Percentiles rank a stretch among this genome's conserved stretches.
Conservation (phyloP, 2,329 filamentous ascomycete species). For the Aspergillus sp. region DNA sequence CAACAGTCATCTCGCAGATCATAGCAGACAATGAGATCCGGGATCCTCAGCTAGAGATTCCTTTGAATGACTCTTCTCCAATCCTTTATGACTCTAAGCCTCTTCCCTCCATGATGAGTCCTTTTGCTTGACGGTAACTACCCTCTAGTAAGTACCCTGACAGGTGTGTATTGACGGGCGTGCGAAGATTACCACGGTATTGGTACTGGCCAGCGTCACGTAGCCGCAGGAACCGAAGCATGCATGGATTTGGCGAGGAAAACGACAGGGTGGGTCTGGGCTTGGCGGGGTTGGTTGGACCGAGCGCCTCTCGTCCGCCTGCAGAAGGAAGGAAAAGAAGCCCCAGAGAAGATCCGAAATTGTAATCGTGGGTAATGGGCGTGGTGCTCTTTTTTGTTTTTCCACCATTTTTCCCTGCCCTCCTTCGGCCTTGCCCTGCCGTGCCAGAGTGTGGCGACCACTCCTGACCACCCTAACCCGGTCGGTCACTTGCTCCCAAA, state of each 20-base stretch:
- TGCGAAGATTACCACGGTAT: not conserved
- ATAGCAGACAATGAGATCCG: not conserved
- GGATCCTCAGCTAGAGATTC: not conserved
- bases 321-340: constrained; percentile 24
- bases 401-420: not conserved
- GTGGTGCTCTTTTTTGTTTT: constrained; percentile 6
- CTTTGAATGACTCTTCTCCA: not conserved
- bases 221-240: constrained; percentile 30
- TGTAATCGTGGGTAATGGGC: constrained; percentile 6
- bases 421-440: constrained; percentile 4
- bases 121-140: not conserved
- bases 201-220: constrained; percentile 16
- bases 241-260: constrained; percentile 21
- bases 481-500: constrained; percentile 9
- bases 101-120: not conserved
- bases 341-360: constrained; percentile 24
- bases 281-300: constrained; percentile 27
- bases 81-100: not conserved
- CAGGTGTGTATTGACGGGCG: not conserved
- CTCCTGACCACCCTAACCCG: constrained; percentile 11
- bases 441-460: constrained; percentile 17
- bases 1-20: not conserved
- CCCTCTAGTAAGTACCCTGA: not conserved
- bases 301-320: constrained; percentile 20
- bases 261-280: constrained; percentile 18